Percentiles rank a stretch among this genome's conserved stretches.
Evolutionary conservation across 495 filamentous ascomycete species (phyloP).

Genomic region (Astrothelium subdiscretum): DNA sequence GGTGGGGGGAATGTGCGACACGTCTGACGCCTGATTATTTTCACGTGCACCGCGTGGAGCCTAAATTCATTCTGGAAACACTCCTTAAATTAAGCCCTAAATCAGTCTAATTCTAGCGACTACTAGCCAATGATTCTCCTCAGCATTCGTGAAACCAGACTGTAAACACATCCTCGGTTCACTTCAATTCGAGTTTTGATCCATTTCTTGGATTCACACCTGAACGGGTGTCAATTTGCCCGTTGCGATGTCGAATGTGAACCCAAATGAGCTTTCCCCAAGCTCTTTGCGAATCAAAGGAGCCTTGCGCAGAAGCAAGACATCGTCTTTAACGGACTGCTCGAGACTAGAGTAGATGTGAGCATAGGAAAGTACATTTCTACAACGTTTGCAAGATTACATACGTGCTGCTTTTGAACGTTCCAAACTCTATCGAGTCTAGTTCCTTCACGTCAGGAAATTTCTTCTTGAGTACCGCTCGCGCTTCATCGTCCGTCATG

Average conservation of each 20-base stretch:
- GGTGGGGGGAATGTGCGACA: background rate
- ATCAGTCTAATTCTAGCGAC: too few species aligned
- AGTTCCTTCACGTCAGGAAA: background rate
- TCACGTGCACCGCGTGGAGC: background rate
- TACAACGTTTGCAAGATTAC: background rate
- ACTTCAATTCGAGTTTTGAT: background rate
- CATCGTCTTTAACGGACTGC: conserved; percentile 15
- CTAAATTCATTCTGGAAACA: background rate
- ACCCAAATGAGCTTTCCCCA: conserved; percentile 8
- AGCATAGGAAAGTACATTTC: background rate
- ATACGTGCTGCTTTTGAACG: background rate
- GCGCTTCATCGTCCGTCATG: background rate
- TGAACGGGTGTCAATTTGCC: conserved; percentile 12
- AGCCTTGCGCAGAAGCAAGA: conserved; percentile 7
- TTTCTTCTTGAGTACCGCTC: background rate
- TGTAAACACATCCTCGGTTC: background rate
- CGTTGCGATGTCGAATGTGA: conserved; percentile 16
- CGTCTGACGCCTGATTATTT: background rate
- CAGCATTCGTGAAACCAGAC: background rate
- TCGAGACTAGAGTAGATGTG: conserved; percentile 5
- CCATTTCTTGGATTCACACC: background rate
- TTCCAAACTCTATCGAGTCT: conserved; percentile 5
- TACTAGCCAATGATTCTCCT: background rate
- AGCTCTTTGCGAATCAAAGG: conserved; percentile 14
- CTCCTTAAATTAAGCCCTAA: too few species aligned